phyloP scores from a whole-genome alignment of 176 grass and related monocot species.

The Rhynchospora tenuis region DNA sequence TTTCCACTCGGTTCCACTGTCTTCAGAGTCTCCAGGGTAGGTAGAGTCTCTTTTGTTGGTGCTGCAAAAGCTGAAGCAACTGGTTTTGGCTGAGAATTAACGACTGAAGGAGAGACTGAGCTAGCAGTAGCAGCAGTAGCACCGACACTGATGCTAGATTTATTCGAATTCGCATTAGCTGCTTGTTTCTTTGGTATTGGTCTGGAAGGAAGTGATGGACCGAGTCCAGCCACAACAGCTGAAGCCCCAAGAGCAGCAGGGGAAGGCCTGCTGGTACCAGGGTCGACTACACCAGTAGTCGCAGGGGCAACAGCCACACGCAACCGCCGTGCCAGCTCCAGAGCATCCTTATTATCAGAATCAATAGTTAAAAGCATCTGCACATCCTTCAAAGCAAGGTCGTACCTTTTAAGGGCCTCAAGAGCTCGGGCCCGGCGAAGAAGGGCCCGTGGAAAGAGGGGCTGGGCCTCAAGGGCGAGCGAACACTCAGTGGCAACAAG shows the following conservation, averaged over 20 bases:
- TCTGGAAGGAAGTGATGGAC: slow-evolving; percentile 70
- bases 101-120: slow-evolving; percentile 35
- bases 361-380: slow-evolving; percentile 65
- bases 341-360: slow-evolving; percentile 52
- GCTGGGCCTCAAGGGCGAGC: slow-evolving; percentile 79
- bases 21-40: background rate
- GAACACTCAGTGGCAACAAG: slow-evolving; percentile 81
- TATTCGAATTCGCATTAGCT: slow-evolving; percentile 10
- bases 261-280: slow-evolving; percentile 50
- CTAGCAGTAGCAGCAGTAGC: slow-evolving; percentile 32
- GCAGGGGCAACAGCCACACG: background rate
- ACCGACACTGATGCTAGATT: slow-evolving; percentile 19
- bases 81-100: slow-evolving; percentile 29
- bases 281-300: slow-evolving; percentile 14
- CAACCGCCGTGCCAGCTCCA: slow-evolving; percentile 48
- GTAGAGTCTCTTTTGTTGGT: slow-evolving; percentile 13
- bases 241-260: slow-evolving; percentile 92
- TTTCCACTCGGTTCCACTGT: background rate
- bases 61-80: slow-evolving; percentile 11
- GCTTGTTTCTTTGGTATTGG: slow-evolving; percentile 62
- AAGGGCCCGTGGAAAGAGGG: slow-evolving; percentile 81
- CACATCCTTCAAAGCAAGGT: slow-evolving; percentile 81
- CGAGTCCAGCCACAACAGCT: slow-evolving; percentile 74
- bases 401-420: slow-evolving; percentile 69
- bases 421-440: slow-evolving; percentile 81